Evolutionary conservation across 139 green algal genomes (phyloP), one percentile per base, ranked within the genome.

Genomic region (Prasinococcaceae sp.): DNA sequence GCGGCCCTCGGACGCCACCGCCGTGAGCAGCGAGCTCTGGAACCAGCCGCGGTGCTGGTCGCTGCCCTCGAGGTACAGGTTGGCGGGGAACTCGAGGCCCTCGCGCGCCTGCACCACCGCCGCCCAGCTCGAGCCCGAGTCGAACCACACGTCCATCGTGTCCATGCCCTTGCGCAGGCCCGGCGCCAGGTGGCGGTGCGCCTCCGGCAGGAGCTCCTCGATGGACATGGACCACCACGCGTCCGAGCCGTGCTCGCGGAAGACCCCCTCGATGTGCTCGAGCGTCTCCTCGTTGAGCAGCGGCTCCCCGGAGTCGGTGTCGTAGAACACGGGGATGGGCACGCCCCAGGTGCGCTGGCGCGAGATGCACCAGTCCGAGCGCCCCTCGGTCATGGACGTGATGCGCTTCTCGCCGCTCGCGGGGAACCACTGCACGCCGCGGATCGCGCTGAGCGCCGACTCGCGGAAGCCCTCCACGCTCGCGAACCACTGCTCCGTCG

Each of bases 81-180:
- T 84, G 14, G 88, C 86, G 1, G 90, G 90, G 60, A 81, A 85
- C 17, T 37, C 20, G 38, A 75, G 24, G 17, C 40, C 50, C 27
- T 68, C 49, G 23, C 66, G 28, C 23, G 59, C 22, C 42, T 79
- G 65, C 53, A 93, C 54, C 46, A 94, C 84, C 6, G 76, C 87
- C 2, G 64, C 65, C 64, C 62, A 73, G 17, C 39, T 72, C 5
- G 41, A 70, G 19, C 62, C 62, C 32, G 75, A 92, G 70, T 99
- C 92, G 70, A 98, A 97, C 90, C 90, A 97, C 29, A 99, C 90
- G 53, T 99, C 92, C 92, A 99, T 97, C 4, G 92, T 99, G 68
- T 99, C 92, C 68, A 84, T 79, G 24, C 86, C 88, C 60, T 86
- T 83, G 17, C 40, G 50, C 24, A 86, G 72, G 30, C 56, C 27